Evolutionary conservation across 768 basidiomycete species (phyloP).

Genomic region (Mycena albidolilacea): DNA sequence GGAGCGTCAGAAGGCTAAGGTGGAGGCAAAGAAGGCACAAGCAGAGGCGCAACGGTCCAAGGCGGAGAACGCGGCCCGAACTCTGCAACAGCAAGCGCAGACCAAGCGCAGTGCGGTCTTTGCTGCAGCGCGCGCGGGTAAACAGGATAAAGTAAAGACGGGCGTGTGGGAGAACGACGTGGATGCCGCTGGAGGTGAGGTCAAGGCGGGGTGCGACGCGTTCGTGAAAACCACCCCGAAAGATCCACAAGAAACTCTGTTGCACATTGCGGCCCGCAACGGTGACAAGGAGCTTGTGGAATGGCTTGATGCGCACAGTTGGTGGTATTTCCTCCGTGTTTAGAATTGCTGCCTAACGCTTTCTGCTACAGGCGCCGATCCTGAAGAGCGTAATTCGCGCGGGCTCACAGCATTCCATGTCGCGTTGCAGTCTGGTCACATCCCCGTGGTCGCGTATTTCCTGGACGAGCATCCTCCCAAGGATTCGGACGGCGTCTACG

Average conservation of each 20-base stretch:
- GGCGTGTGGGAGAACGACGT: constrained; percentile 80
- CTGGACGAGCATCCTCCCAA: constrained; percentile 72
- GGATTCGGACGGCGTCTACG: constrained; percentile 66
- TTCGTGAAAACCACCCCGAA: constrained; percentile 61
- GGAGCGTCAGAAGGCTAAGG: constrained; percentile 69
- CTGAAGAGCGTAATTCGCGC: constrained; percentile 75
- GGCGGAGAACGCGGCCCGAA: constrained; percentile 64
- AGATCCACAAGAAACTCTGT: constrained; percentile 77
- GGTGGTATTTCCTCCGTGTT: constrained; percentile 47
- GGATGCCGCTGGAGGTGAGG: constrained; percentile 81
- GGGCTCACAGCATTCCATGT: constrained; percentile 78
- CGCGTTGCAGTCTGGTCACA: constrained; percentile 68
- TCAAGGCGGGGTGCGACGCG: constrained; percentile 67
- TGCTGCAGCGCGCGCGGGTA: constrained; percentile 71
- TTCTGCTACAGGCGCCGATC: constrained; percentile 71
- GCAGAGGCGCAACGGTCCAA: constrained; percentile 64
- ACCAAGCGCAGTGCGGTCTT: constrained; percentile 73
- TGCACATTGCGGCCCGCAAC: constrained; percentile 74
- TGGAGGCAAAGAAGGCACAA: constrained; percentile 68
- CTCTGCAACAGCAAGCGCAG: constrained; percentile 67
- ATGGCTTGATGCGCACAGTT: constrained; percentile 84
- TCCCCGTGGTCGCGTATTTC: constrained; percentile 71
- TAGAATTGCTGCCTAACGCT: constrained; percentile 35
- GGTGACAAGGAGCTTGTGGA: constrained; percentile 72
- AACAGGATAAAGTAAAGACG: constrained; percentile 69